Conservation (phyloP, 2,329 filamentous ascomycete genomes). For the Calonectria crousiana region DNA sequence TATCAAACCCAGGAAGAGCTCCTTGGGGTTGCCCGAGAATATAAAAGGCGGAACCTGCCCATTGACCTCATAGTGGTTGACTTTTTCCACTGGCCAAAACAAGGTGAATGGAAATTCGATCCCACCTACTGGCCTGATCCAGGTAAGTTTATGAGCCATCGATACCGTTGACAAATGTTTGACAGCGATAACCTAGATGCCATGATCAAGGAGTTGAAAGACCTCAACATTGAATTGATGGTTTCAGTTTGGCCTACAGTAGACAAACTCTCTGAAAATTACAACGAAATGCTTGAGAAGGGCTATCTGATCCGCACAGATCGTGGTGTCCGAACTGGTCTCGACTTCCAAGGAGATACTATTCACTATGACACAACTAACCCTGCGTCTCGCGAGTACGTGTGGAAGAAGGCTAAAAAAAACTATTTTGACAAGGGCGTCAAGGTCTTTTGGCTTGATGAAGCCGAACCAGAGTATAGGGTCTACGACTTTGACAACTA, state of each 20-base stretch:
- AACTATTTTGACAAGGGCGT: slow-evolving; percentile 75
- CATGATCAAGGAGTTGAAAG: slow-evolving; percentile 72
- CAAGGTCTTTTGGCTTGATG: slow-evolving; percentile 76
- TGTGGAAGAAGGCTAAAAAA: slow-evolving; percentile 70
- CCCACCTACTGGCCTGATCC: slow-evolving; percentile 74
- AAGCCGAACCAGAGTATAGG: slow-evolving; percentile 75
- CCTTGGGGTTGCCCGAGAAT: slow-evolving; percentile 70
- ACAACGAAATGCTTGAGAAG: slow-evolving; percentile 70
- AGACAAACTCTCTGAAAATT: slow-evolving; percentile 70
- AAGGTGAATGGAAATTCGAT: slow-evolving; percentile 79
- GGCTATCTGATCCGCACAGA: slow-evolving; percentile 73
- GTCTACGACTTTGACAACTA: slow-evolving; percentile 77
- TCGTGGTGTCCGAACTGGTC: slow-evolving; percentile 67
- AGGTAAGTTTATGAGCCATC: slow-evolving; percentile 47
- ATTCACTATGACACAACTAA: slow-evolving; percentile 75
- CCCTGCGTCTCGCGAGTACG: slow-evolving; percentile 66
- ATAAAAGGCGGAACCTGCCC: slow-evolving; percentile 66
- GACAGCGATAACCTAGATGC: slow-evolving; percentile 54
- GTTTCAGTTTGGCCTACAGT: slow-evolving; percentile 79
- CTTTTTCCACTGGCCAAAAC: slow-evolving; percentile 76
- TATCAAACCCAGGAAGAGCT: slow-evolving; percentile 76
- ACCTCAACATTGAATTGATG: slow-evolving; percentile 73
- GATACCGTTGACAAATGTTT: neutral
- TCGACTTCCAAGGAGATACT: slow-evolving; percentile 71
- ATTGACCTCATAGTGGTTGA: slow-evolving; percentile 75